Conservation (phyloP, 2,329 filamentous ascomycete species). For the Nothophoma quercina region DNA sequence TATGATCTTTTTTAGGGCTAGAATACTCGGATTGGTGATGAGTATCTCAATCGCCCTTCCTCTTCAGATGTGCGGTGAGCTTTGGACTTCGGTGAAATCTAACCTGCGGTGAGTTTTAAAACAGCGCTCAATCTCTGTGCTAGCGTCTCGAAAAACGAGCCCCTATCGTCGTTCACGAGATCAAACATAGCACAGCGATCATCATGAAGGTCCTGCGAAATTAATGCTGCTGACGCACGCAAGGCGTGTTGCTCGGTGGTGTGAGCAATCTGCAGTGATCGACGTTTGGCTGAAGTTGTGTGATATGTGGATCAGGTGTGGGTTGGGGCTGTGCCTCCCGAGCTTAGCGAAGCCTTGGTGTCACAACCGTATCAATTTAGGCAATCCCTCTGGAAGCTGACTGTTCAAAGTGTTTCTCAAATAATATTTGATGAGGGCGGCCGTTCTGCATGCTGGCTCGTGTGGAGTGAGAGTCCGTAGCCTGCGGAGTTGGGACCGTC, state of each 20-base stretch:
- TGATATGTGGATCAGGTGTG: constrained; percentile 1
- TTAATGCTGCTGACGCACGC: constrained; percentile 10
- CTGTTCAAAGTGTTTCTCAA: constrained; percentile 1
- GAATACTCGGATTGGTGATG: too few relatives aligned
- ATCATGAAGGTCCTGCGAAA: background rate
- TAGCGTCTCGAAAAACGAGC: background rate
- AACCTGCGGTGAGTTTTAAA: constrained; percentile 8
- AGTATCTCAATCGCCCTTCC: background rate
- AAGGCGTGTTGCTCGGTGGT: background rate
- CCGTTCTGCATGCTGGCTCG: constrained; percentile 11
- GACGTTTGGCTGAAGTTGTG: constrained; percentile 9
- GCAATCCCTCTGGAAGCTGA: constrained; percentile 12
- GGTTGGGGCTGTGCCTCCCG: constrained; percentile 10
- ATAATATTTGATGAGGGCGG: constrained; percentile 4
- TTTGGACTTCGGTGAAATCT: background rate
- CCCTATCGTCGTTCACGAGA: background rate
- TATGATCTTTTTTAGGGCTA: too few relatives aligned
- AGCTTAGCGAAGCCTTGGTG: constrained; percentile 10
- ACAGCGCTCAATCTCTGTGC: background rate
- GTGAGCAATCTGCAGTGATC: constrained; percentile 9
- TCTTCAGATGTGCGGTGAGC: background rate
- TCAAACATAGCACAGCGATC: background rate
- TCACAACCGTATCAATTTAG: constrained; percentile 4
- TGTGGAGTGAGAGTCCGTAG: constrained; percentile 3
- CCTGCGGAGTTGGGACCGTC: background rate